A percentile compares a stretch with the other conserved stretches of the same genome.
phyloP scores from a whole-genome alignment of 176 grass and related monocot genomes.

The Stipa capillata region DNA sequence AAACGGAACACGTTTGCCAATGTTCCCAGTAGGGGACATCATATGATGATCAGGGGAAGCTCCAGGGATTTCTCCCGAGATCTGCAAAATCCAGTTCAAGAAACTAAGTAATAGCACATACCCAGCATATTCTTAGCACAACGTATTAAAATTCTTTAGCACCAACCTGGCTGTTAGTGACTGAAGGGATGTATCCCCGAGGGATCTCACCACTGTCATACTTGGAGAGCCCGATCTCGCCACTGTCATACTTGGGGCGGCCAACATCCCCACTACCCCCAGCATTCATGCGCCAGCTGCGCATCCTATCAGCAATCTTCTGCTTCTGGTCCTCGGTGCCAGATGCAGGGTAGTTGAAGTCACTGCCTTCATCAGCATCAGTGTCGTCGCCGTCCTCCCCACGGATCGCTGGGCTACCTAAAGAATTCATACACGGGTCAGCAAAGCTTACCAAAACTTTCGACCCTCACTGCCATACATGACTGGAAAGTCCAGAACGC shows the following conservation, averaged over 20 bases:
- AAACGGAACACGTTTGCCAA: slow-evolving; percentile 81
- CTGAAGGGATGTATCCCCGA: slow-evolving; percentile 74
- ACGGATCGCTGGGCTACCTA: slow-evolving; percentile 72
- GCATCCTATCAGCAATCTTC: slow-evolving; percentile 92
- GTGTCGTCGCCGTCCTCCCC: slow-evolving; percentile 84
- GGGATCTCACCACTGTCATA: slow-evolving; percentile 85
- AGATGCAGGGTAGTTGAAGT: slow-evolving; percentile 84
- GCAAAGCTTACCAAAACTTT: neutral
- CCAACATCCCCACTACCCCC: slow-evolving; percentile 57
- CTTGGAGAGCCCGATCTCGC: slow-evolving; percentile 49
- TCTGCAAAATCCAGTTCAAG: slow-evolving; percentile 41
- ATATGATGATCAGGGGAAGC: slow-evolving; percentile 97
- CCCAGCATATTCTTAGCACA: neutral
- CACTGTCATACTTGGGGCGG: slow-evolving; percentile 90
- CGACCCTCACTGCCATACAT: neutral
- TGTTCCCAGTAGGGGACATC: slow-evolving; percentile 88
- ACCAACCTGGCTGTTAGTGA: slow-evolving; percentile 83
- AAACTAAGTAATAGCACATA: neutral
- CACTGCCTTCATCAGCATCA: slow-evolving; percentile 87
- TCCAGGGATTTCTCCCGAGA: slow-evolving; percentile 89
- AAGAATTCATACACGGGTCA: slow-evolving; percentile 18
- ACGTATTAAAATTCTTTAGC: neutral
- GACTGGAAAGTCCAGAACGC: neutral
- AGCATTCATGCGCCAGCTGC: slow-evolving; percentile 69
- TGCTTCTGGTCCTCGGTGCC: slow-evolving; percentile 83